phyloP scores from a whole-genome alignment of 2,329 filamentous ascomycete species.

The Bretziella fagacearum region DNA sequence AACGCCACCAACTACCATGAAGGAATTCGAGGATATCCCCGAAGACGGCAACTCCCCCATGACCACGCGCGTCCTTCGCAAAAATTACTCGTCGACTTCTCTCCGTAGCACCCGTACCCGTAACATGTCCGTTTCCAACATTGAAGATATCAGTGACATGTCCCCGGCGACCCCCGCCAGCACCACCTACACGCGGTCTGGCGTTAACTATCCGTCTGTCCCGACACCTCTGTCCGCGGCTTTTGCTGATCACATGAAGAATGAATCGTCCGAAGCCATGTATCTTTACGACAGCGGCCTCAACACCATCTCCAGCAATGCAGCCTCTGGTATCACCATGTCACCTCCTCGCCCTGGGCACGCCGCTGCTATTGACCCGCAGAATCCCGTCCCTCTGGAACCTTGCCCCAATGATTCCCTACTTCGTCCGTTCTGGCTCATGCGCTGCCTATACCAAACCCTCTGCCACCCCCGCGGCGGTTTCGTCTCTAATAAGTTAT shows the following conservation, averaged over 20 bases:
- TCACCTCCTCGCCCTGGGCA: constrained; percentile 40
- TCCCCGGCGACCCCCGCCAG: constrained; percentile 62
- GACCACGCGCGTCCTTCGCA: constrained; percentile 35
- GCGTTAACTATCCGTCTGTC: constrained; percentile 39
- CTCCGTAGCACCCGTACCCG: constrained; percentile 55
- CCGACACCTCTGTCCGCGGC: constrained; percentile 50
- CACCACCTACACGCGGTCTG: constrained; percentile 32
- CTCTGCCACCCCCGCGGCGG: constrained; percentile 81
- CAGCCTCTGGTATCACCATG: constrained; percentile 1
- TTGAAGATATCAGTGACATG: constrained; percentile 45
- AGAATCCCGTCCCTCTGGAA: constrained; percentile 59
- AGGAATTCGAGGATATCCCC: constrained; percentile 14
- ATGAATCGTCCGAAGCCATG: constrained; percentile 47
- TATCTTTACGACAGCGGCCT: constrained; percentile 75
- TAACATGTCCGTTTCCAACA: constrained; percentile 49
- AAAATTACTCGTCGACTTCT: constrained; percentile 56
- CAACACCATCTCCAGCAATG: constrained; percentile 26
- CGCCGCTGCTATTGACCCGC: constrained; percentile 36
- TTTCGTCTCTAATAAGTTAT: constrained; percentile 80
- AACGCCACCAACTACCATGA: constrained; percentile 7
- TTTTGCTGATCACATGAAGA: constrained; percentile 41
- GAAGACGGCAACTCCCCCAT: constrained; percentile 33
- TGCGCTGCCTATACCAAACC: constrained; percentile 86
- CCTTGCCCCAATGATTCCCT: constrained; percentile 80
- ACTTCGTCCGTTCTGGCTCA: constrained; percentile 93